These are phyloP conservation scores for Malassezia sympodialis DNA, from an alignment of 1,284 basidiomycete genomes.

Conservation along the genomic window DNA sequence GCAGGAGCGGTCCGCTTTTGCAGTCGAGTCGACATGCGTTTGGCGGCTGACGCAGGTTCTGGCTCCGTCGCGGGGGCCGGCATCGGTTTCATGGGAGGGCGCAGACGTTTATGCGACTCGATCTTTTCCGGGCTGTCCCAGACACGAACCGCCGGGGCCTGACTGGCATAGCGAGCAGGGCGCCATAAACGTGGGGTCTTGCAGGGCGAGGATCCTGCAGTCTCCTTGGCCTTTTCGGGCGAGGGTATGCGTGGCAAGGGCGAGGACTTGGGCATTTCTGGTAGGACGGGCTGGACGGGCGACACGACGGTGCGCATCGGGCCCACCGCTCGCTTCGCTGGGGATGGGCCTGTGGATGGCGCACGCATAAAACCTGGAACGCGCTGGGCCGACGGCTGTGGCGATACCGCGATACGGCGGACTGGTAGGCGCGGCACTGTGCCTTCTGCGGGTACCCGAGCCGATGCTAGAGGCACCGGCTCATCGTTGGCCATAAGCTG, in stretches of 20 bases:
- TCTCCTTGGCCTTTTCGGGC: not conserved
- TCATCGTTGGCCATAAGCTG: not conserved
- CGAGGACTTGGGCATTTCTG: not conserved
- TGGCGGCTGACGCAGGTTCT: not conserved
- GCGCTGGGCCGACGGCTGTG: not conserved
- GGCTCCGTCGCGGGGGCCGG: not conserved
- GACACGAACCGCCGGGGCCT: conserved; percentile 12
- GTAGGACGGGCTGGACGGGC: not conserved
- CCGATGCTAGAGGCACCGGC: not conserved
- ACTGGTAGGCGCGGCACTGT: not conserved
- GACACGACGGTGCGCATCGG: not conserved
- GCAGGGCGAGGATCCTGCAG: not conserved
- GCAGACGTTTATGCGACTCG: not conserved
- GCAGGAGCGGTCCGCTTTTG: not conserved
- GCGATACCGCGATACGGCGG: not conserved
- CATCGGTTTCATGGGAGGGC: not conserved
- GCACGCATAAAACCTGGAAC: conserved; percentile 1
- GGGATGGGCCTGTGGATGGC: not conserved
- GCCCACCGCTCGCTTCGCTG: not conserved
- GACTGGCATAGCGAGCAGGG: conserved; percentile 3
- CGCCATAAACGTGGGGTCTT: not conserved
- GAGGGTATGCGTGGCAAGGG: not conserved
- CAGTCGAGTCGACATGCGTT: not conserved
- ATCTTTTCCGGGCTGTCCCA: conserved; percentile 12
- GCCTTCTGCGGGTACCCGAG: not conserved